A percentile compares a stretch with the other conserved stretches of the same genome.
Conservation (phyloP, 345 rosid species). For the Zanthoxylum bungeanum region DNA sequence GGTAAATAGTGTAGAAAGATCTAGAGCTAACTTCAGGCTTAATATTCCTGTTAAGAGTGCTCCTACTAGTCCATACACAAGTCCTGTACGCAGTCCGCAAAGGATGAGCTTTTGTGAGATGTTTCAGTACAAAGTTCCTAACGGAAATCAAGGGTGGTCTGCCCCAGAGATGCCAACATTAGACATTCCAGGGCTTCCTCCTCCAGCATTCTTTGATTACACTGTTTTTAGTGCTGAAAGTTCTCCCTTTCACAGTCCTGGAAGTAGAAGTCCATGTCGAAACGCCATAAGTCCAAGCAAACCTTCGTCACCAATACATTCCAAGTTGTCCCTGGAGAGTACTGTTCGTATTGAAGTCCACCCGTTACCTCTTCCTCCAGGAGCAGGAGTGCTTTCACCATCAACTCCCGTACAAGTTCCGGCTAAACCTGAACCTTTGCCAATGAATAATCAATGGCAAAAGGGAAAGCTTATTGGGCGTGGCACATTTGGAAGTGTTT, state of each 20-base stretch:
- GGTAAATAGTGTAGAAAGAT: conserved; percentile 22
- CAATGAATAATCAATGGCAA: conserved; percentile 67
- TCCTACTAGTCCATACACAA: conserved; percentile 56
- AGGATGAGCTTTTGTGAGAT: conserved; percentile 33
- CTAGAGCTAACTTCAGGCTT: conserved; percentile 37
- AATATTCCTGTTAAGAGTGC: conserved; percentile 60
- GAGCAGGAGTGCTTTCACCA: conserved; percentile 44
- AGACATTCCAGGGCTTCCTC: conserved; percentile 51
- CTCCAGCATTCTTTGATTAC: conserved; percentile 53
- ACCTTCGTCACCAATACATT: conserved; percentile 51
- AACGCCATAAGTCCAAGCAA: conserved; percentile 45
- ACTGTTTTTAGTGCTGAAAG: conserved; percentile 48
- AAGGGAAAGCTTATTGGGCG: conserved; percentile 98
- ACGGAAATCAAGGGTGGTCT: conserved; percentile 69
- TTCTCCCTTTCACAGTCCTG: conserved; percentile 80
- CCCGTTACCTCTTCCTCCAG: conserved; percentile 92
- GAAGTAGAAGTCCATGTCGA: conserved; percentile 43
- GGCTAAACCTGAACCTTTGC: conserved; percentile 43
- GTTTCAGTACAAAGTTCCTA: conserved; percentile 40
- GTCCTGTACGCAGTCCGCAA: conserved; percentile 62
- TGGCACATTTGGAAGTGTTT: conserved; percentile 97
- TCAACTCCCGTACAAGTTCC: conserved; percentile 37
- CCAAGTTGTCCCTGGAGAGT: conserved; percentile 39
- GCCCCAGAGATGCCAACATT: conserved; percentile 66
- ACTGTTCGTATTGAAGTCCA: conserved; percentile 33